These are phyloP conservation scores for Vitis hybrid DNA, from an alignment of 177 flowering plant species.

Conservation along the genomic window DNA sequence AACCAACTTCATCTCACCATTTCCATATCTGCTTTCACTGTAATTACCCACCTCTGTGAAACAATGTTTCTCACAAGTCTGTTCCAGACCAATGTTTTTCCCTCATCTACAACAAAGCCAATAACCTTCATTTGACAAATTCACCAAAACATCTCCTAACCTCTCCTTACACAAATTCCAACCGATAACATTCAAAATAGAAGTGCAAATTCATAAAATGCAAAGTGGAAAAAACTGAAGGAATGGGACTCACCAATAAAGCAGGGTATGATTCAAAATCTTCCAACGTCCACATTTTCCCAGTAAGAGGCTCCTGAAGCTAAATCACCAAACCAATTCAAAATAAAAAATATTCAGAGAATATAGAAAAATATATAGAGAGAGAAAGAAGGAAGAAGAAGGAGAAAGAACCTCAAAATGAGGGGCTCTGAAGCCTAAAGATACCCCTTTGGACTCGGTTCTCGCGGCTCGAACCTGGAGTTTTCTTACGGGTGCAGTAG, in stretches of 20 bases:
- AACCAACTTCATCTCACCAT: no score
- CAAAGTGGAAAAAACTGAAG: not conserved
- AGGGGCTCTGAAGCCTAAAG: slow-evolving; percentile 74
- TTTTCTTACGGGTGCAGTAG: slow-evolving; percentile 19
- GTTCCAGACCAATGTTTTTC: no score
- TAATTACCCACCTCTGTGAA: no score
- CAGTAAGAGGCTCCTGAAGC: slow-evolving; percentile 90
- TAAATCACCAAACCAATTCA: slow-evolving; percentile 16
- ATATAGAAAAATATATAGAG: not conserved
- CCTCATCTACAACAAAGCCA: no score
- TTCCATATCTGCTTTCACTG: no score
- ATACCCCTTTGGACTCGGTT: slow-evolving; percentile 63
- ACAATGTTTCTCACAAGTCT: no score
- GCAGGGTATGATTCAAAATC: slow-evolving; percentile 86
- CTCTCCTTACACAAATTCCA: not conserved
- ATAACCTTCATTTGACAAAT: no score
- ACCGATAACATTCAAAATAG: not conserved
- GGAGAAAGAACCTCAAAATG: slow-evolving; percentile 58
- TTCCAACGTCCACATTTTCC: slow-evolving; percentile 74
- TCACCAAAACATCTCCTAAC: no score
- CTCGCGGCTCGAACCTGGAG: slow-evolving; percentile 63
- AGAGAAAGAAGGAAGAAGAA: not conserved
- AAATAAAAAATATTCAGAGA: not conserved
- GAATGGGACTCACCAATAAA: slow-evolving; percentile 55
- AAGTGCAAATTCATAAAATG: not conserved